Percentiles rank a stretch among this genome's conserved stretches.
These are phyloP conservation scores for Citrus mangshanensis DNA, from an alignment of 345 rosid species.

Conservation along the genomic window DNA sequence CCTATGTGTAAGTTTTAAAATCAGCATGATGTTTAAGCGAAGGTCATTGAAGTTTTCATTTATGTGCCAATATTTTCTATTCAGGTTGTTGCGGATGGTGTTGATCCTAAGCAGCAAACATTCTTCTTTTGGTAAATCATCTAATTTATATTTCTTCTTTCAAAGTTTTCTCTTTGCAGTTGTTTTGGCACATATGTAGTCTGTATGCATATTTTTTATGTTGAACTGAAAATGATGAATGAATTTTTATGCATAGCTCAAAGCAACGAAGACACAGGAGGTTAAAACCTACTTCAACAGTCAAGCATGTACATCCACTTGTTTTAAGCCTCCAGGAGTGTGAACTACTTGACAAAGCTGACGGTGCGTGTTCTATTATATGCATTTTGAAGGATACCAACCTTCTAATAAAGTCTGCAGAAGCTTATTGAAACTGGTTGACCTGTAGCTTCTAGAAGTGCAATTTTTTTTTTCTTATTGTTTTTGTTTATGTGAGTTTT, in stretches of 20 bases:
- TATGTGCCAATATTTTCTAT: slow-evolving; percentile 19
- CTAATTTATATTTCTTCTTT: neutral
- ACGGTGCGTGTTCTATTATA: slow-evolving; percentile 38
- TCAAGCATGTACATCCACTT: slow-evolving; percentile 60
- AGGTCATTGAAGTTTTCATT: slow-evolving; percentile 2
- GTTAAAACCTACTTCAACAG: slow-evolving; percentile 48
- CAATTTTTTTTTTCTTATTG: neutral
- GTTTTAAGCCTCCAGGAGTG: slow-evolving; percentile 41
- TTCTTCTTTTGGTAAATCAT: slow-evolving; percentile 70
- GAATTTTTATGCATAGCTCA: slow-evolving; percentile 45
- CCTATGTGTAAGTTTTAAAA: neutral
- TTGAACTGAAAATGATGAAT: neutral
- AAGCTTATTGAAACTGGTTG: neutral
- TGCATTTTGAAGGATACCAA: neutral
- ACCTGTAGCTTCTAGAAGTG: neutral
- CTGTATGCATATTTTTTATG: neutral
- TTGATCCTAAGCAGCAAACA: slow-evolving; percentile 93
- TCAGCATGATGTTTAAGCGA: neutral
- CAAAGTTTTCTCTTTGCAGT: slow-evolving; percentile 4
- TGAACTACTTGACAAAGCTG: slow-evolving; percentile 56
- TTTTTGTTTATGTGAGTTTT: neutral
- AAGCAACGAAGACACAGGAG: slow-evolving; percentile 63
- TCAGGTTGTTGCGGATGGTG: slow-evolving; percentile 70
- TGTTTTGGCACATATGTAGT: slow-evolving; percentile 3
- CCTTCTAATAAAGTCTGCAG: neutral